Base-by-base conservation (phyloP, 2,329 filamentous ascomycete genomes). In the Verticillium nonalfalfae region DNA sequence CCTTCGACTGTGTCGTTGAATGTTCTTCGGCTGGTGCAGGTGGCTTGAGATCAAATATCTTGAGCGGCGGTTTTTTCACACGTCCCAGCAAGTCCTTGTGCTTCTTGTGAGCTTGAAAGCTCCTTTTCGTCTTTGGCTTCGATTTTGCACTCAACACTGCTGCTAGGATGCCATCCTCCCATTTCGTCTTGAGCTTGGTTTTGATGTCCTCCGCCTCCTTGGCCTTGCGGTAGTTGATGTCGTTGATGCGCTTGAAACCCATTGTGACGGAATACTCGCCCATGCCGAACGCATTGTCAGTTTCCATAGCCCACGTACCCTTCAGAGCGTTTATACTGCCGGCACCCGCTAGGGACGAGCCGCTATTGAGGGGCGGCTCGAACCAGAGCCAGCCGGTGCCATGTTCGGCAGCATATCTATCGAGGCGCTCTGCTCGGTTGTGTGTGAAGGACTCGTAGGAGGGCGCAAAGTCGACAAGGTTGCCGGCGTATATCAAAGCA, bases 331-430 rank as follows among this genome's bases (percentile, higher is more conserved):
- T 59, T 57, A 71, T 45, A 18, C 64, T 60, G 9, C 54, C 54
- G 7, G 13, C 54, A 6, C 56, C 50, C 2, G 65, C 59, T 1
- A 58, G 65, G 2, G 34, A 66, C 15, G 56, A 57, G 31, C 64
- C 52, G 13, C 68, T 68, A 26, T 71, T 64, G 2, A 81, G 68
- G 0, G 79, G 78, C 3, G 75, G 73, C 62, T 81, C 78, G 59
- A 76, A 77, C 78, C 78, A 81, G 13, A 81, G 71, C 75, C 76
- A 80, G 9, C 77, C 77, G 1, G 70, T 66, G 2, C 78, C 78
- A 63, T 77, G 63, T 11, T 64, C 54, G 4, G 65, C 67, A 39
- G 57, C 67, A 60, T 80, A 81, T 1, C 67, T 69, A 61, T 77
- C 74, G 11, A 81, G 71, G 31, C 76, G 73, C 15, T 71, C 71